A percentile compares a stretch with the other conserved stretches of the same genome.
These are phyloP conservation scores for Herpetospermum pedunculosum DNA, from an alignment of 306 rosid genomes.

Conservation along the genomic window DNA sequence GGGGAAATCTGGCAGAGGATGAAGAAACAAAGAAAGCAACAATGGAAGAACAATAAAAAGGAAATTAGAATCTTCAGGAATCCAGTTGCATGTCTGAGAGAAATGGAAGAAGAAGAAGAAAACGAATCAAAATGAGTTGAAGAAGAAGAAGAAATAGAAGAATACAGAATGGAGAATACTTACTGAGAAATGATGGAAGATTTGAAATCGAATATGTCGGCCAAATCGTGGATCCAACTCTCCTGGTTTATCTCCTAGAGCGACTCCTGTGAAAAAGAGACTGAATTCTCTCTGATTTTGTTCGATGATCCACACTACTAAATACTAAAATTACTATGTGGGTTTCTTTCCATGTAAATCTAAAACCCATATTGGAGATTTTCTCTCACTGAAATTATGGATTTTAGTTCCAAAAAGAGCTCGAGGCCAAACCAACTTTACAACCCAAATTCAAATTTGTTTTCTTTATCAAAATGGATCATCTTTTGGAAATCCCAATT, in stretches of 20 bases:
- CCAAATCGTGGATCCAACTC: conserved; percentile 62
- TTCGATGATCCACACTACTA: not conserved
- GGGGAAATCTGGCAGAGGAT: too few species aligned
- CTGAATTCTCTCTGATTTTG: too few species aligned
- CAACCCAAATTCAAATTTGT: conserved; percentile 28
- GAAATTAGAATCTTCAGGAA: conserved; percentile 33
- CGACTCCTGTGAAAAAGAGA: conserved; percentile 37
- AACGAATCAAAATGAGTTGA: not conserved
- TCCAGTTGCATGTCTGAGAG: conserved; percentile 47
- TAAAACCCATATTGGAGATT: not conserved
- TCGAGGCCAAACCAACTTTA: conserved; percentile 7
- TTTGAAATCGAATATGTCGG: conserved; percentile 31
- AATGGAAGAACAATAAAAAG: not conserved
- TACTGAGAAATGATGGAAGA: not conserved
- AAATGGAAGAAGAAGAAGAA: not conserved
- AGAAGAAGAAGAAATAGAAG: not conserved
- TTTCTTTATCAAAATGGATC: not conserved
- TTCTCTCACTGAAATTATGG: not conserved
- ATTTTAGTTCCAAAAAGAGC: conserved; percentile 7
- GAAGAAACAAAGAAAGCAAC: too few species aligned
- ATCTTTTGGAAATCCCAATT: not conserved
- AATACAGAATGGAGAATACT: not conserved
- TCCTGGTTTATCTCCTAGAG: conserved; percentile 39
- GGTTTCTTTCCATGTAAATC: conserved; percentile 7
- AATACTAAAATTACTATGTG: not conserved